Evolutionary conservation across 805 yeast genomes (phyloP).

Genomic region (Wickerhamiella spandovensis): DNA sequence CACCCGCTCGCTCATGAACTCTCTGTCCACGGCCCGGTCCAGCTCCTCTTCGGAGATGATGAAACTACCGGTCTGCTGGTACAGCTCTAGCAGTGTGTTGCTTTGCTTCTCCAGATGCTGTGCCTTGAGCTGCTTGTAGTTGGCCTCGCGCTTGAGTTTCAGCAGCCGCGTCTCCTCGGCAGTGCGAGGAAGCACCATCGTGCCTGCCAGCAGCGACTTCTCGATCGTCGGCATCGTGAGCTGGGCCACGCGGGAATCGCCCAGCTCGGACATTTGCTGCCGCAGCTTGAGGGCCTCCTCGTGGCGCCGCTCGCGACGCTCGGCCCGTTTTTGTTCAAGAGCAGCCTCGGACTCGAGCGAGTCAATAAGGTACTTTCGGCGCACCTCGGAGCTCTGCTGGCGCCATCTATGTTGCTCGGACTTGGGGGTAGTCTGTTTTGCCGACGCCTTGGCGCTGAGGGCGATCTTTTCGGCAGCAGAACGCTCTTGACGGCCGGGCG

Average conservation of each 20-base stretch:
- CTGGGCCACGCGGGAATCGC: slow-evolving; percentile 33
- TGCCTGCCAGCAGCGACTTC: slow-evolving; percentile 38
- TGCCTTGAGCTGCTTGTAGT: slow-evolving; percentile 45
- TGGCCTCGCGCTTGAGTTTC: slow-evolving; percentile 48
- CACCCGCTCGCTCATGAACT: slow-evolving; percentile 25
- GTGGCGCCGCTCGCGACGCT: slow-evolving; percentile 26
- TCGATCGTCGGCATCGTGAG: slow-evolving; percentile 75
- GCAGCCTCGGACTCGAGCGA: slow-evolving; percentile 44
- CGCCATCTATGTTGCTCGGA: slow-evolving; percentile 32
- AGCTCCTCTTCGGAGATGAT: slow-evolving; percentile 62
- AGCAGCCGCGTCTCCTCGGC: slow-evolving; percentile 49
- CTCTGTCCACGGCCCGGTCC: slow-evolving; percentile 41
- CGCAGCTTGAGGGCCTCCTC: slow-evolving; percentile 25
- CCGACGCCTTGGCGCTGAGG: slow-evolving; percentile 38
- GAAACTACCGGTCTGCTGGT: slow-evolving; percentile 54
- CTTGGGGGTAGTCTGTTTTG: slow-evolving; percentile 17
- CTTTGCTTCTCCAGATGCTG: slow-evolving; percentile 41
- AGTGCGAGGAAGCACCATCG: slow-evolving; percentile 61
- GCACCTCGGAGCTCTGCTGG: slow-evolving; percentile 43
- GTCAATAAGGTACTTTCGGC: slow-evolving; percentile 57
- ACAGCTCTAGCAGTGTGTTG: slow-evolving; percentile 48
- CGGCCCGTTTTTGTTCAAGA: slow-evolving; percentile 31
- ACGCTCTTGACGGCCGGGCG: slow-evolving; percentile 31
- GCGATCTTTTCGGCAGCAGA: slow-evolving; percentile 49
- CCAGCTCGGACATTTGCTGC: slow-evolving; percentile 22